phyloP scores from a whole-genome alignment of 345 rosid species.

The Hibiscus tridactylites region DNA sequence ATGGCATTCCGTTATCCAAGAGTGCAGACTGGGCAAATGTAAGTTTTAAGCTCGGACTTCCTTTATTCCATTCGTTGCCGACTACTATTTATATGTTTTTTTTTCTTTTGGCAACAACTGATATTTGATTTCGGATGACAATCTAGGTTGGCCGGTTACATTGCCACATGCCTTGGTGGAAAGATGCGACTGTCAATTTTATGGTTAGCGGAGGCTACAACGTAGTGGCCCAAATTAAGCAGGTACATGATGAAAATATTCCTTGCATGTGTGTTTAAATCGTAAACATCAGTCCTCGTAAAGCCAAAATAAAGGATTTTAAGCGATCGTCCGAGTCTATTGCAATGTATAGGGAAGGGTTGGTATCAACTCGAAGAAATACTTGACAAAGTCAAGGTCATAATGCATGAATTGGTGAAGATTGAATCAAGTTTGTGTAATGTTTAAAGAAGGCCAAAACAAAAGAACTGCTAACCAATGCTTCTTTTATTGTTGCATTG shows the following conservation, averaged over 20 bases:
- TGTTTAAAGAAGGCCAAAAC: neutral
- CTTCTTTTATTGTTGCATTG: slow-evolving; percentile 4
- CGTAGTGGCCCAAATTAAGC: slow-evolving; percentile 52
- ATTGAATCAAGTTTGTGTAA: neutral
- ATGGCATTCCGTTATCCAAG: slow-evolving; percentile 41
- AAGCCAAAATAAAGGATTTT: too few relatives aligned
- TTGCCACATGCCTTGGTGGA: slow-evolving; percentile 87
- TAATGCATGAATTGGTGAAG: too few relatives aligned
- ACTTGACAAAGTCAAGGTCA: too few relatives aligned
- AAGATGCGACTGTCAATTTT: slow-evolving; percentile 63
- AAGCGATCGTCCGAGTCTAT: too few relatives aligned
- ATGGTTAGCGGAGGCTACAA: slow-evolving; percentile 80
- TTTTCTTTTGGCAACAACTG: neutral
- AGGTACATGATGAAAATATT: slow-evolving; percentile 23
- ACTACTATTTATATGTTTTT: neutral
- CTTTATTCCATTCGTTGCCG: neutral
- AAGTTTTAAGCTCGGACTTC: slow-evolving; percentile 13
- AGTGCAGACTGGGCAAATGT: slow-evolving; percentile 74
- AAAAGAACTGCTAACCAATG: neutral
- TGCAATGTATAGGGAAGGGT: too few relatives aligned
- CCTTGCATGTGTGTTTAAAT: neutral
- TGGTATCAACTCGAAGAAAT: too few relatives aligned
- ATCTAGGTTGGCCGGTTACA: slow-evolving; percentile 65
- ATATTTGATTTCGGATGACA: neutral
- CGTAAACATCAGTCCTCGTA: neutral